A percentile compares a stretch with the other conserved stretches of the same genome.
phyloP scores from a whole-genome alignment of 2,329 filamentous ascomycete genomes.

The Phyllosticta citrichinensis region DNA sequence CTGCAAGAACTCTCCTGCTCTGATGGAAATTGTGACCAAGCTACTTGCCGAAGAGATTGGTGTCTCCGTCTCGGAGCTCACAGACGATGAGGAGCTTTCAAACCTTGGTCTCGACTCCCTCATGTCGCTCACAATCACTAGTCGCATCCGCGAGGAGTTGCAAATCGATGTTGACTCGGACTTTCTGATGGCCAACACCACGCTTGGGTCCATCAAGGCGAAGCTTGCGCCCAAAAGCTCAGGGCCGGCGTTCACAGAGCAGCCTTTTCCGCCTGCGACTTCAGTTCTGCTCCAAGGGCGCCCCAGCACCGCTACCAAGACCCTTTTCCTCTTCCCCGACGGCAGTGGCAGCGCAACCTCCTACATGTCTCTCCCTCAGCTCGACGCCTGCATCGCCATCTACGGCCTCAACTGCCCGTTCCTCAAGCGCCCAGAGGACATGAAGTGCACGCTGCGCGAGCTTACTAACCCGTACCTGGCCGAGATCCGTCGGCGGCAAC shows the following conservation, averaged over 20 bases:
- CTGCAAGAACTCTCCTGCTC: conserved; percentile 9
- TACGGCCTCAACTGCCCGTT: conserved; percentile 41
- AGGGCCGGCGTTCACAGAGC: neutral
- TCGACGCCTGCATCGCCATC: conserved; percentile 38
- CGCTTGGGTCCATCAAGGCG: neutral
- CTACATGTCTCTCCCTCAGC: conserved; percentile 28
- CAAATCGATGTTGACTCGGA: neutral
- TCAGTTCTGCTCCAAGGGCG: conserved; percentile 39
- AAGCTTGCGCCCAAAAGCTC: neutral
- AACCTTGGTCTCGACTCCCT: conserved; percentile 22
- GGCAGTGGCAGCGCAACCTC: conserved; percentile 38
- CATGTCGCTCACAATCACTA: conserved; percentile 17
- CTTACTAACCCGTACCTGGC: conserved; percentile 30
- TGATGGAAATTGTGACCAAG: neutral
- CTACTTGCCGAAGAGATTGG: conserved; percentile 15
- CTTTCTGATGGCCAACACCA: neutral
- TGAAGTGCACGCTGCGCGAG: conserved; percentile 22
- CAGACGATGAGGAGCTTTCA: conserved; percentile 16
- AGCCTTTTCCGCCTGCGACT: neutral
- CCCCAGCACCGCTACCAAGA: conserved; percentile 20
- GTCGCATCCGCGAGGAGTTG: conserved; percentile 17
- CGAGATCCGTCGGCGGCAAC: conserved; percentile 39
- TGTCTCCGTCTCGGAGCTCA: conserved; percentile 14
- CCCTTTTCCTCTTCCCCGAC: conserved; percentile 39
- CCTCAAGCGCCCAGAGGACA: conserved; percentile 21